A percentile compares a stretch with the other conserved stretches of the same genome.
phyloP scores from a whole-genome alignment of 2,329 filamentous ascomycete species.

The Lojkania enalia region DNA sequence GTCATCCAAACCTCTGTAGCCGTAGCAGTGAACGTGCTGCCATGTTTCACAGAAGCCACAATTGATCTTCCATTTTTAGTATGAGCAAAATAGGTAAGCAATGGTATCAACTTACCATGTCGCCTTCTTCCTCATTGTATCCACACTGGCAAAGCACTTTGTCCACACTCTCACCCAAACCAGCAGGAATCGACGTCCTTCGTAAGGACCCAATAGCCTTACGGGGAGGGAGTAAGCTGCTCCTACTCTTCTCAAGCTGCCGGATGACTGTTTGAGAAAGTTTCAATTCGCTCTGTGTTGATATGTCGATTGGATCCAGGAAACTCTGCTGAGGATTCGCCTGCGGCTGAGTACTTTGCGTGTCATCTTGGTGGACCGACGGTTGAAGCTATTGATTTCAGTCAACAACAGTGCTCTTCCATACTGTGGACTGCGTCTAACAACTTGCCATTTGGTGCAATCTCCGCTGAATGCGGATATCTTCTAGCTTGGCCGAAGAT shows the following conservation, averaged over 20 bases:
- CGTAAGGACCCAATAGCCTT: conserved; percentile 4
- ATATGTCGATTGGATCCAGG: background rate
- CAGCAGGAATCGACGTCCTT: conserved; percentile 1
- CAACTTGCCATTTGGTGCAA: too few relatives aligned
- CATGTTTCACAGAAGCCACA: conserved; percentile 50
- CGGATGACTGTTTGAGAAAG: conserved; percentile 19
- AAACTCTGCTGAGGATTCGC: background rate
- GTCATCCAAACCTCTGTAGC: conserved; percentile 45
- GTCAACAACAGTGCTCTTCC: too few relatives aligned
- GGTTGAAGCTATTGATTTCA: conserved; percentile 19
- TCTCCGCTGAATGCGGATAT: too few relatives aligned
- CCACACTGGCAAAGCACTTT: conserved; percentile 49
- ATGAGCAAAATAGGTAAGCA: background rate
- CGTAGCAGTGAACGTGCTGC: conserved; percentile 54
- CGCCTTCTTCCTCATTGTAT: conserved; percentile 41
- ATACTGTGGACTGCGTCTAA: too few relatives aligned
- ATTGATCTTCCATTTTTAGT: conserved; percentile 38
- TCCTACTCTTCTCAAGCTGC: conserved; percentile 17
- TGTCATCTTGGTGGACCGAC: background rate
- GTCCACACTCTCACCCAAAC: conserved; percentile 6
- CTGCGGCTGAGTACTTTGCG: conserved; percentile 10
- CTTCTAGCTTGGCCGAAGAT: too few relatives aligned
- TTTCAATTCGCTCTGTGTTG: conserved; percentile 1
- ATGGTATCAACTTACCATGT: conserved; percentile 46
- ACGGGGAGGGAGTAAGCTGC: conserved; percentile 35